Evolutionary conservation across 345 rosid genomes (phyloP), one percentile per base, ranked within the genome.

Genomic region (Corchorus olitorius): DNA sequence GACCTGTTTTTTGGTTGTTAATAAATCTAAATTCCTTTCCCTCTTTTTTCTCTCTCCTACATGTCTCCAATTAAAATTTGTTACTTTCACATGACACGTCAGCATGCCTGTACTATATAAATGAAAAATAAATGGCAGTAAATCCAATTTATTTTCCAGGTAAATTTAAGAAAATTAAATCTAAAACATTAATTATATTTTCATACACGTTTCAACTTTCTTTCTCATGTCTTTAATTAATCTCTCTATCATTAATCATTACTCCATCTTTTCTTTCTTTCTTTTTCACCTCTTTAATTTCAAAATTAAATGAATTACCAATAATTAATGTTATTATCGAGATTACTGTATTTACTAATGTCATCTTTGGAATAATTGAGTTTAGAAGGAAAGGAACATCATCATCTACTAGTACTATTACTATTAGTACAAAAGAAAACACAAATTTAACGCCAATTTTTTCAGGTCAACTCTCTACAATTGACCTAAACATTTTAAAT

Each of bases 31-130:
- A 37, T 34, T 15, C 3, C 48, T 12, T 60, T 12, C 17, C 60
- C 60, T 19, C 11, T 4, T 19, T 17, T 27, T 43, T 66, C 71
- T 41, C 70, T 65, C 22, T 64, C 69, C 69, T 64, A 37, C 69
- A 5, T 64, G 48, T 41, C 68, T 12, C 20, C 11, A n/a, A 46
- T 65, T 65, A 4, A 4, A 22, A 4, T 56, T 56, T 56, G 13
- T 54, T 54, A 17, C 8, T 17, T 20, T 56, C 34, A 20, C 13
- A 0, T 20, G 0, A 56, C 61, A 56, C 27, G 60, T 56, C 61
- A 20, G 13, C 61, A 56, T 27, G 27, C 27, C 27, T 27, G 27
- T 27, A 27, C 27, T 27, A 27, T 27, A 27, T 27, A 41, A 41
- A 41, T 4, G 45, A 41, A 4, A 41, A 41, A 41, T 4, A 41